Evolutionary conservation across 179 eudicot species (phyloP), one percentile per base, ranked within the genome.

Genomic region (Drosera spatulata): DNA sequence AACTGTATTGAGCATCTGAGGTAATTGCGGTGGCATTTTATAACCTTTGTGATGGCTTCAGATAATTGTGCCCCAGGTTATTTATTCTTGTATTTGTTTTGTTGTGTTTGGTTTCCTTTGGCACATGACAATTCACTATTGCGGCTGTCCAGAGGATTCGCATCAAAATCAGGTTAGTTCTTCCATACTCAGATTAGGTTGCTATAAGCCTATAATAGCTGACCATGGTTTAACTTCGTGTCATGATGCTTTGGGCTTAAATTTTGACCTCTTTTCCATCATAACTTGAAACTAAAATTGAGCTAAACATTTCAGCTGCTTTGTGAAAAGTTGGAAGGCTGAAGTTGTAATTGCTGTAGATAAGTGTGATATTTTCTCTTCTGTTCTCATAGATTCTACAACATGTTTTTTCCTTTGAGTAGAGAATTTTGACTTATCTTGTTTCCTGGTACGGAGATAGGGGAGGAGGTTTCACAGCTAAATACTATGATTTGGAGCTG

Each of bases 81-180:
- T 45, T n/a, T 59, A 39, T 49, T 22, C 33, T 37, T 5, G 64
- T 53, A 43, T 6, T 42, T 39, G 64, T 15, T 61, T 55, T 55
- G 40, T 53, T 3, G 9, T n/a, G 11, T 43, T 9, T 56, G 60
- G 58, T 67, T 38, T 50, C 37, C 59, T 71, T 33, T n/a, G 52
- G 40, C 45, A 59, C 59, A 48, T 72, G 48, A 50, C 82, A 88
- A 95, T 55, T 73, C 73, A 63, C 77, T 65, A 42, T 70, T 71
- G 76, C 76, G 49, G 48, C 50, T 74, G 41, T 65, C 68, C 50
- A 79, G 96, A 75, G 56, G 77, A 61, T 88, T 80, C 68, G 77
- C 98, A 8, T 71, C 95, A 43, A 78, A 66, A 67, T 75, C 96
- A 74, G 96, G 98, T 88, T 77, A 52, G 46, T 41, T 68, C 63